Base-by-base conservation (phyloP, 169 alveolate genomes). In the Plasmodium vinckei region DNA sequence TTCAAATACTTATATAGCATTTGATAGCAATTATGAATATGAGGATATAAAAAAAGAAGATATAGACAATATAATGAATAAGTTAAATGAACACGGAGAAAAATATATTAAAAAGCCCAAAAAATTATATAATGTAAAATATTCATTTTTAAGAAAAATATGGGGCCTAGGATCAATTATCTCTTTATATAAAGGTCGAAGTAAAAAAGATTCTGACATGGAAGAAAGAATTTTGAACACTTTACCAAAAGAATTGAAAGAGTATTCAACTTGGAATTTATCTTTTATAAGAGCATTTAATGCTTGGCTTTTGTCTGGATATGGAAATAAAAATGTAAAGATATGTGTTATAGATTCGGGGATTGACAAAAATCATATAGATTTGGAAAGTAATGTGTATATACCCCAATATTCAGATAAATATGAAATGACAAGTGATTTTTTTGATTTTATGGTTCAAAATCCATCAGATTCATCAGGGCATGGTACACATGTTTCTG, bases 271-370 rank as follows among this genome's bases (percentile, higher is more conserved):
- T 47, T 82, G 90, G 90, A 82, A 82, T 57, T 39, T 82, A 4
- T 68, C 90, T 3, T 10, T 68, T 12, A 82, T 69, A 44, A 60
- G 90, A 56, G 90, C 68, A 15, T 69, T 69, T 46, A 82, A 82
- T 82, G 90, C 90, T 1, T 82, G 90, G 90, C 69, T 82, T 54
- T 56, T 82, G 17, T 82, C 86, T 53, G 90, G 90, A 9, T 82
- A 82, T 68, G 90, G 90, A 19, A 82, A 82, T 46, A 69, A 82
- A 46, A 82, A 82, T 56, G 72, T 82, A 25, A 91, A 82, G 59
- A 92, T 91, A 15, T 91, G 94, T 7, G 94, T 94, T 46, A 88
- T 96, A 15, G 98, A 96, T 88, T 95, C 98, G 1, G 98, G 98
- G 1, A 89, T 95, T 1, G 97, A 94, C 73, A 86, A 68, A 73